Evolutionary conservation across 495 filamentous ascomycete genomes (phyloP).

Genomic region (Tuber melanosporum): DNA sequence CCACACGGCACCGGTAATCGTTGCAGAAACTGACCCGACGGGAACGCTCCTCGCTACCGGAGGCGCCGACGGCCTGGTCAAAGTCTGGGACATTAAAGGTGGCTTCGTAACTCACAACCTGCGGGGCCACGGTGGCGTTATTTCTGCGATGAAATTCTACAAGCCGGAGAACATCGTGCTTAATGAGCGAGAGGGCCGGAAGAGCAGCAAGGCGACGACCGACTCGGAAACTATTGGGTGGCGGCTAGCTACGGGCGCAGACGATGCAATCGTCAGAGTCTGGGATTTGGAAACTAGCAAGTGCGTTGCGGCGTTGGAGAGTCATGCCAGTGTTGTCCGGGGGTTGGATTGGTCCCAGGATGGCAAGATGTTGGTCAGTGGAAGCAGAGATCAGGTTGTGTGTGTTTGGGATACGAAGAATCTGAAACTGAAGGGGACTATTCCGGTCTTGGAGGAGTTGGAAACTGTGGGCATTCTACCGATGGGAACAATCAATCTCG

Average conservation of each 20-base stretch:
- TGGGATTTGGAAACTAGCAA: constrained; percentile 85
- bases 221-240: constrained; percentile 54
- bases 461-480: constrained; percentile 74
- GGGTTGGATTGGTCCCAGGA: constrained; percentile 68
- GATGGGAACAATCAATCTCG: constrained; percentile 22
- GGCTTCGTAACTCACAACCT: constrained; percentile 94
- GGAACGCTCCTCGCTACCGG: constrained; percentile 88
- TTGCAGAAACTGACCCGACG: constrained; percentile 72
- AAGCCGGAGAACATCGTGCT: constrained; percentile 50
- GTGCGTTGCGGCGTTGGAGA: constrained; percentile 70
- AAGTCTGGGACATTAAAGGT: constrained; percentile 90
- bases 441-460: constrained; percentile 76
- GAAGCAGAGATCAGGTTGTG: constrained; percentile 87
- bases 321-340: constrained; percentile 87
- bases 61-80: constrained; percentile 82
- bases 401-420: constrained; percentile 80
- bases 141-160: constrained; percentile 90
- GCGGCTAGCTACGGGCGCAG: constrained; percentile 79
- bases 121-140: constrained; percentile 78
- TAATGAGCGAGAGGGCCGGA: constrained; percentile 40
- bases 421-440: constrained; percentile 77
- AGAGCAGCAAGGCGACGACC: constrained; percentile 46
- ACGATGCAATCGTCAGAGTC: constrained; percentile 83
- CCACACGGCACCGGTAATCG: constrained; percentile 81
- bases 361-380: constrained; percentile 73